Conservation (phyloP, 257 asterid genomes). For the Solanum etuberosum region DNA sequence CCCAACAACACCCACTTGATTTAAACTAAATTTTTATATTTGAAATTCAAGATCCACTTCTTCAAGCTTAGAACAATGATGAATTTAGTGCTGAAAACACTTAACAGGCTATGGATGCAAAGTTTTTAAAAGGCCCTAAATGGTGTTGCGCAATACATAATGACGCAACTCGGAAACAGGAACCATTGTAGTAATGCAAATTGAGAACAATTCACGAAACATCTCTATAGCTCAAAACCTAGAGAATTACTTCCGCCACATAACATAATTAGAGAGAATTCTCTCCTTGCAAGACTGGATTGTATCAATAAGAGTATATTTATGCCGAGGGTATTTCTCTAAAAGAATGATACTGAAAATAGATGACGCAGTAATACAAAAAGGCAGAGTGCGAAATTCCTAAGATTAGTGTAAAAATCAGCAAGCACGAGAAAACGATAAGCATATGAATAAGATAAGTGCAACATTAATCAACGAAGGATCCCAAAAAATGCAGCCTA, state of each 20-base stretch:
- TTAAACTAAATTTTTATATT: not conserved
- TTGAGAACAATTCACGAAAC: not conserved
- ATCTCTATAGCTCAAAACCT: not conserved
- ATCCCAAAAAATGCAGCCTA: not conserved
- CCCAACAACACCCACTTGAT: not conserved
- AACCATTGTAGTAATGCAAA: not conserved
- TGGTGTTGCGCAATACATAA: not conserved
- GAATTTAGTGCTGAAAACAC: not conserved
- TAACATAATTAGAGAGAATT: not conserved
- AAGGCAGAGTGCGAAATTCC: not conserved
- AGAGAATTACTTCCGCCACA: not conserved
- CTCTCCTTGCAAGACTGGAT: not conserved
- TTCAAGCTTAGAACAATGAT: not conserved
- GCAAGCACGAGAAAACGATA: not conserved
- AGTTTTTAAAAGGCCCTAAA: not conserved
- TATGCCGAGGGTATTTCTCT: not conserved
- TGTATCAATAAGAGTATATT: not conserved
- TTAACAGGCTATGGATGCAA: not conserved
- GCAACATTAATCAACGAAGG: not conserved
- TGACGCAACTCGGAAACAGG: not conserved
- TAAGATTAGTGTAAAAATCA: not conserved
- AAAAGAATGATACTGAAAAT: not conserved
- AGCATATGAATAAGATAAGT: not conserved
- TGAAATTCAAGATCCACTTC: not conserved
- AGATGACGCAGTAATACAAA: not conserved